phyloP scores from a whole-genome alignment of 2,329 filamentous ascomycete species.

The Colletotrichum chlorophyti region DNA sequence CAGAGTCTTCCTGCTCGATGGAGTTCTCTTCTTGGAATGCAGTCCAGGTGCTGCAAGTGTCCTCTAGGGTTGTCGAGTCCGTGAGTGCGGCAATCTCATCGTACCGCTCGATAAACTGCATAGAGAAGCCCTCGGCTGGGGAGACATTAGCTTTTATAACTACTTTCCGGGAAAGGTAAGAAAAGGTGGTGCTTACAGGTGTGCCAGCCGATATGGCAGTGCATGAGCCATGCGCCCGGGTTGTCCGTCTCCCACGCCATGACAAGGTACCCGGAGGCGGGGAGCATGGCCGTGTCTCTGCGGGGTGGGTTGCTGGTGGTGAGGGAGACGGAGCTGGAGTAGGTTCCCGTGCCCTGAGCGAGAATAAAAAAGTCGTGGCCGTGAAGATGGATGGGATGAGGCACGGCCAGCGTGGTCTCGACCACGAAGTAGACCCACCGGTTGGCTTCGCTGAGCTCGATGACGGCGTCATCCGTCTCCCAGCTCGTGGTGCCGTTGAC shows the following conservation, averaged over 20 bases:
- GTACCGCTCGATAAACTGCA: slow-evolving; percentile 34
- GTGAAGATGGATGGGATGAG: slow-evolving; percentile 45
- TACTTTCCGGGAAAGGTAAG: too few species aligned
- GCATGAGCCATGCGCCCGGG: slow-evolving; percentile 56
- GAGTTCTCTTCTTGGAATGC: slow-evolving; percentile 15
- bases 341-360: slow-evolving; percentile 28
- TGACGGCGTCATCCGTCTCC: slow-evolving; percentile 35
- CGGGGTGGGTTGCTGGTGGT: slow-evolving; percentile 53
- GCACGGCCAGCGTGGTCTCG: slow-evolving; percentile 32
- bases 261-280: slow-evolving; percentile 51
- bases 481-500: slow-evolving; percentile 30
- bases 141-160: too few species aligned
- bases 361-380: slow-evolving; percentile 42
- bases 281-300: slow-evolving; percentile 58
- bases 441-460: slow-evolving; percentile 34
- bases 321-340: slow-evolving; percentile 21
- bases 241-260: slow-evolving; percentile 57
- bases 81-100: slow-evolving; percentile 28
- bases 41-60: slow-evolving; percentile 28
- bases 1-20: slow-evolving; percentile 33
- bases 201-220: slow-evolving; percentile 59
- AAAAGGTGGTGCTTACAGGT: too few species aligned
- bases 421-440: slow-evolving; percentile 40
- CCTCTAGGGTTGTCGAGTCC: slow-evolving; percentile 6
- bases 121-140: slow-evolving; percentile 33